Base-by-base conservation (phyloP, 345 rosid species). In the Clausena lansium region DNA sequence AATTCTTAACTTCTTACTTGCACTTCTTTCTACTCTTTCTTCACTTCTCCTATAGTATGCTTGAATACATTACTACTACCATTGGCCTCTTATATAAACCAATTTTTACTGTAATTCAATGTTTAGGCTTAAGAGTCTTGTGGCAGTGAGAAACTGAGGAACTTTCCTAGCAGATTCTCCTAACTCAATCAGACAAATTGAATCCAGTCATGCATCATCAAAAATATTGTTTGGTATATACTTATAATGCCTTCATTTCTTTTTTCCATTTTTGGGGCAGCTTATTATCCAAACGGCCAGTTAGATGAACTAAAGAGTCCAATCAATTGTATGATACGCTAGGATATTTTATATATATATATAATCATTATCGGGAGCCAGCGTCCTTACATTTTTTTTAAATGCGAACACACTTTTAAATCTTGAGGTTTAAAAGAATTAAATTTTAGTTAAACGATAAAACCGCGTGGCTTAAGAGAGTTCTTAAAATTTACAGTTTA, bases 121-220 rank as follows among this genome's bases (percentile, higher is more conserved):
- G 58, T 75, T 81, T 7, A 70, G 60, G 27, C 67, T 45, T 0
- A 19, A 33, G 10, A 11, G 30, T 39, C 45, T 24, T 65, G 45
- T 30, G 13, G 28, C 73, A 32, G 7, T 39, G 54, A 70, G 66
- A 22, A n/a, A 41, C 28, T 28, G 78, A 82, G 87, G 87, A 84
- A 82, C 82, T 82, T 86, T 86, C 87, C 85, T 28, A 22, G 84
- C 74, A 79, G 71, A 82, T 84, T 83, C 85, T 81, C 58, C 25
- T 68, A 10, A 13, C 19, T 35, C 82, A 39, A 22, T 62, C 59
- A n/a, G 70, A 74, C 69, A 45, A 74, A 74, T 45, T 1, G 24
- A 63, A 61, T 74, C 25, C 69, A 62, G 60, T 38, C 39, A 45
- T 14, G 17, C 50, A 20, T 61, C 77, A 10, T 28, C 22, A 52